A percentile compares a stretch with the other conserved stretches of the same genome.
Conservation (phyloP, 768 basidiomycete genomes). For the Pulveroboletus sp. region DNA sequence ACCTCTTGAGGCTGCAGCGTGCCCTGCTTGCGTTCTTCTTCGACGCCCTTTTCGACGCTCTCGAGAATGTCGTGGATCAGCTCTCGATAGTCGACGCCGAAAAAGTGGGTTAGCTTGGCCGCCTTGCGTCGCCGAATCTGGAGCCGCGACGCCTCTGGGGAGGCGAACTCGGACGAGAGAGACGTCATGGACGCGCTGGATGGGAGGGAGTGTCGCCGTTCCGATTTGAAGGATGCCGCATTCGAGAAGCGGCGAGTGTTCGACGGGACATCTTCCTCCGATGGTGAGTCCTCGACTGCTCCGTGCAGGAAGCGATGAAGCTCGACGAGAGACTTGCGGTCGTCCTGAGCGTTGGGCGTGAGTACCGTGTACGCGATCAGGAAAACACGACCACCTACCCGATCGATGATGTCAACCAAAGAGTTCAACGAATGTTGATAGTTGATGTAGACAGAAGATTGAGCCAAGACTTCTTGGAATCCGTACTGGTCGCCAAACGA, state of each 20-base stretch:
- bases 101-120: constrained; percentile 83
- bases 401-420: constrained; percentile 73
- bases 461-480: constrained; percentile 21
- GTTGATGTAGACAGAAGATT: constrained; percentile 62
- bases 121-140: constrained; percentile 69
- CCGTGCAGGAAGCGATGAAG: constrained; percentile 64
- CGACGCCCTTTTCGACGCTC: constrained; percentile 72
- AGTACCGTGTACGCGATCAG: not conserved
- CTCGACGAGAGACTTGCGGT: constrained; percentile 67
- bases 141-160: constrained; percentile 46
- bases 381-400: constrained; percentile 44
- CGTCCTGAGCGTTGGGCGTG: constrained; percentile 50
- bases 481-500: constrained; percentile 16
- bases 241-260: constrained; percentile 29
- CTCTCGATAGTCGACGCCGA: constrained; percentile 81
- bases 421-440: constrained; percentile 81
- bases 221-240: constrained; percentile 45
- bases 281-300: constrained; percentile 16
- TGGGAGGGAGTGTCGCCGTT: constrained; percentile 70
- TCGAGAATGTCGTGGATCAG: constrained; percentile 74
- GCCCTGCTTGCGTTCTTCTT: constrained; percentile 63
- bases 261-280: constrained; percentile 19
- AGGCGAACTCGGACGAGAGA: constrained; percentile 47
- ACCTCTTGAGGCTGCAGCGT: constrained; percentile 64
- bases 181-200: constrained; percentile 59